phyloP scores from a whole-genome alignment of 2,329 filamentous ascomycete species.

The Blastomyces gilchristii region DNA sequence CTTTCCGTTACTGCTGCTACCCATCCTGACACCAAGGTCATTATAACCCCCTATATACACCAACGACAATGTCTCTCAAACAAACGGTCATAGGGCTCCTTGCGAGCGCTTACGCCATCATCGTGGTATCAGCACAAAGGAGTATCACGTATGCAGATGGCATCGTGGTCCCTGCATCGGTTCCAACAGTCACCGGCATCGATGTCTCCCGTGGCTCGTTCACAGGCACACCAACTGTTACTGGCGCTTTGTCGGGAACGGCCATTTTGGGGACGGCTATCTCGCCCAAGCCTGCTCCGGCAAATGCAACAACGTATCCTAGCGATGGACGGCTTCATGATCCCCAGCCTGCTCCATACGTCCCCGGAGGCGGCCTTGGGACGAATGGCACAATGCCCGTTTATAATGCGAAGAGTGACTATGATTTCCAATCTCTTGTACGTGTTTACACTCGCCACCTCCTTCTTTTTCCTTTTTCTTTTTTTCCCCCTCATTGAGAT shows the following conservation, averaged over 20 bases:
- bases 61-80: not conserved
- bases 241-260: constrained; percentile 52
- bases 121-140: not conserved
- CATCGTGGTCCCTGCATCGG: constrained; percentile 11
- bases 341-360: constrained; percentile 61
- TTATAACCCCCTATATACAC: not conserved
- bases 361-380: constrained; percentile 60
- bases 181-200: constrained; percentile 10
- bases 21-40: not conserved
- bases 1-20: not conserved
- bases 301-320: constrained; percentile 59
- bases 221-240: constrained; percentile 56
- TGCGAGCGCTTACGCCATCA: not conserved
- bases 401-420: constrained; percentile 69
- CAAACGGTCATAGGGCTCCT: not conserved
- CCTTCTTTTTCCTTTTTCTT: not conserved
- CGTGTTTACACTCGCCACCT: constrained; percentile 15
- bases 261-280: constrained; percentile 48
- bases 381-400: constrained; percentile 68
- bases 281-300: constrained; percentile 46
- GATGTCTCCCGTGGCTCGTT: constrained; percentile 51
- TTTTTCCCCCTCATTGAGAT: not conserved
- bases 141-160: constrained; percentile 12
- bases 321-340: constrained; percentile 58
- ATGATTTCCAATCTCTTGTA: constrained; percentile 66